Conservation (phyloP, 805 yeast genomes). For the Ogataea zsoltii region DNA sequence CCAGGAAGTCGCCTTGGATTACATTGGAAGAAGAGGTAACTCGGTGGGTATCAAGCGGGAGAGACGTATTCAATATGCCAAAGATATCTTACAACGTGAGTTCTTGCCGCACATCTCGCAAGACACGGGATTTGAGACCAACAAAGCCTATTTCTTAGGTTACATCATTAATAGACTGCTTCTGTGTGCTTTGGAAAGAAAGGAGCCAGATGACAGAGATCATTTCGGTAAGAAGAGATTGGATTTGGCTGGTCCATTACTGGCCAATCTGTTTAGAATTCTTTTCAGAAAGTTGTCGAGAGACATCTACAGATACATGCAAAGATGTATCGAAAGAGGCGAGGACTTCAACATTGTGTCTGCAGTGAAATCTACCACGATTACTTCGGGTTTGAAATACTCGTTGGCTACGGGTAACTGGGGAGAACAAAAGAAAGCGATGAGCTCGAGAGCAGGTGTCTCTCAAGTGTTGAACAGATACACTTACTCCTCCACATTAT, state of each 20-base stretch:
- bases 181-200: constrained; percentile 94
- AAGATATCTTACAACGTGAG: constrained; percentile 94
- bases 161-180: constrained; percentile 96
- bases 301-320: constrained; percentile 97
- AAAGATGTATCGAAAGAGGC: constrained; percentile 96
- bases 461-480: constrained; percentile 97
- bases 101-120: constrained; percentile 96
- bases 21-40: constrained; percentile 97
- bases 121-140: constrained; percentile 93
- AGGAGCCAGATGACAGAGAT: constrained; percentile 98
- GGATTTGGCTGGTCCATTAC: constrained; percentile 97
- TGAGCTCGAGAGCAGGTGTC: constrained; percentile 99
- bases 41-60: constrained; percentile 95
- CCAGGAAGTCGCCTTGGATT: constrained; percentile 96
- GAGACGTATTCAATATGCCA: constrained; percentile 97
- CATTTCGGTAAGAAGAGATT: constrained; percentile 98
- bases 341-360: constrained; percentile 94
- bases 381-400: constrained; percentile 95
- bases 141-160: constrained; percentile 96
- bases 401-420: constrained; percentile 99
- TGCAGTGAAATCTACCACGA: constrained; percentile 95
- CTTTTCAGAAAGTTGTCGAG: constrained; percentile 92
- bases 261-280: constrained; percentile 93
- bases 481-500: constrained; percentile 96
- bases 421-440: constrained; percentile 99